A percentile compares a stretch with the other conserved stretches of the same genome.
Conservation (phyloP, 2,329 filamentous ascomycete genomes). For the Cladobotryum protrusum region DNA sequence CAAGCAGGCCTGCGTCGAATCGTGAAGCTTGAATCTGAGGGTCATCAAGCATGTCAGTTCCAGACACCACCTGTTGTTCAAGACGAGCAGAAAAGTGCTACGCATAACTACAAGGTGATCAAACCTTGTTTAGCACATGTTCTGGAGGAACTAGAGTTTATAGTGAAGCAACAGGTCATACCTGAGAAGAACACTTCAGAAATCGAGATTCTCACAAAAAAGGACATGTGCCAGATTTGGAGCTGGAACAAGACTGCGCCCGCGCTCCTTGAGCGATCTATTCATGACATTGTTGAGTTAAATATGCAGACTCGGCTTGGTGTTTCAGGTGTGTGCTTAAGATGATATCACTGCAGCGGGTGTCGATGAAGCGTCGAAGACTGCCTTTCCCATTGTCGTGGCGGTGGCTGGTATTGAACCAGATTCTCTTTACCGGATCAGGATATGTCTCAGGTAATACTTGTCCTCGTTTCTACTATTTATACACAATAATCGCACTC, state of each 20-base stretch:
- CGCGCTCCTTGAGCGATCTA: no score
- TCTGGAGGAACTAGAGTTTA: constrained; percentile 5
- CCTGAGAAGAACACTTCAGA: background rate
- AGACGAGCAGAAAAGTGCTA: constrained; percentile 2
- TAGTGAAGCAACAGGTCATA: background rate
- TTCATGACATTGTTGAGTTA: background rate
- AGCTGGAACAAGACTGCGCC: background rate
- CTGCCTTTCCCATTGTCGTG: no score
- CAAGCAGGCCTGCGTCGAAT: constrained; percentile 17
- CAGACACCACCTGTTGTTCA: constrained; percentile 24
- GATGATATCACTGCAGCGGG: background rate
- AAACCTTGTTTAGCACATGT: constrained; percentile 5
- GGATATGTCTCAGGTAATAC: no score
- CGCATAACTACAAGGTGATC: constrained; percentile 1
- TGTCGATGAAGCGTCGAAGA: no score
- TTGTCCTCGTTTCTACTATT: no score
- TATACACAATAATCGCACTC: no score
- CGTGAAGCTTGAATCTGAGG: constrained; percentile 10
- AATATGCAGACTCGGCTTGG: background rate
- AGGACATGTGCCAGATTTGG: background rate
- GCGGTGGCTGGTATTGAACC: no score
- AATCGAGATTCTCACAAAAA: background rate
- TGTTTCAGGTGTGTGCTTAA: background rate
- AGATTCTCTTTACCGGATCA: no score
- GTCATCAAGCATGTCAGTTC: constrained; percentile 18